phyloP scores from a whole-genome alignment of 352 stramenopile species.

The Peronosclerospora sorghi region DNA sequence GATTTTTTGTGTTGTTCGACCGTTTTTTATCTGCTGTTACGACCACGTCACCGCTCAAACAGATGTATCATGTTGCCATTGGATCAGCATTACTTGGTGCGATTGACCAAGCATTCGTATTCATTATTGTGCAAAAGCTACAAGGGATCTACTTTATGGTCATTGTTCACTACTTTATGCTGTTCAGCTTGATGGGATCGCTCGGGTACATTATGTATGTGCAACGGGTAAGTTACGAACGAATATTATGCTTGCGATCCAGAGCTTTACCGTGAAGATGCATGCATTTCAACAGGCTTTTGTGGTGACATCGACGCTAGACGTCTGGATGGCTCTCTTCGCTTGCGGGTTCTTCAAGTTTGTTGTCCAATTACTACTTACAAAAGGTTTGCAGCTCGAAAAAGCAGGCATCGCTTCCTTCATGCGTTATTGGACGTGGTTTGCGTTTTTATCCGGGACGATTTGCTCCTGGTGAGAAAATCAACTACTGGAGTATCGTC shows the following conservation, averaged over 20 bases:
- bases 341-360: constrained; percentile 57
- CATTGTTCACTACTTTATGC: constrained; percentile 76
- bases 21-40: constrained; percentile 38
- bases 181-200: constrained; percentile 40
- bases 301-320: constrained; percentile 25
- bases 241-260: neutral
- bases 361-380: constrained; percentile 54
- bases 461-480: constrained; percentile 45
- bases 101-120: constrained; percentile 55
- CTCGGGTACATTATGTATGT: constrained; percentile 41
- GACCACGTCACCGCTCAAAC: constrained; percentile 25
- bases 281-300: constrained; percentile 21
- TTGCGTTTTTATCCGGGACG: constrained; percentile 75
- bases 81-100: constrained; percentile 39
- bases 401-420: constrained; percentile 71
- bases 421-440: constrained; percentile 82
- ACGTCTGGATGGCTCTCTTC: constrained; percentile 35
- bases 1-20: constrained; percentile 43
- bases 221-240: constrained; percentile 20
- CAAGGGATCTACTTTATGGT: constrained; percentile 43
- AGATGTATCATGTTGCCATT: constrained; percentile 40
- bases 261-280: neutral
- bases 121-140: constrained; percentile 53
- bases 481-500: constrained; percentile 65
- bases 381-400: constrained; percentile 72